These are phyloP conservation scores for Saccharomyces uvarum DNA, from an alignment of 1,139 yeast genomes.

Conservation along the genomic window DNA sequence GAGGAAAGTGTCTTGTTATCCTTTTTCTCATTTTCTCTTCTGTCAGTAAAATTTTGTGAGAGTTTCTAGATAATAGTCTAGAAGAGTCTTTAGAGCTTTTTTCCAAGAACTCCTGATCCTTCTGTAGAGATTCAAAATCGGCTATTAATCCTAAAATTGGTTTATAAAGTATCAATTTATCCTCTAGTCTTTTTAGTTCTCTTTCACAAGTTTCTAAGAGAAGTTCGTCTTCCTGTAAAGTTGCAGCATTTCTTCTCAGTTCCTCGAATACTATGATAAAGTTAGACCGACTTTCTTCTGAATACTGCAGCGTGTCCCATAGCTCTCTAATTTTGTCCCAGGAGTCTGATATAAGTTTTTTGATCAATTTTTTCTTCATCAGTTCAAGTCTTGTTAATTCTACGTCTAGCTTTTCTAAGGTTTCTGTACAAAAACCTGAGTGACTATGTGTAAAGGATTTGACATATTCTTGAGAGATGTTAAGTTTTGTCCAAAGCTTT, in stretches of 20 bases:
- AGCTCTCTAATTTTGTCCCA: slow-evolving; percentile 48
- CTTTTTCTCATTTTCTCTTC: slow-evolving; percentile 74
- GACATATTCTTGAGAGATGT: slow-evolving; percentile 36
- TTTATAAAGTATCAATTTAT: slow-evolving; percentile 44
- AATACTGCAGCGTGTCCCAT: slow-evolving; percentile 59
- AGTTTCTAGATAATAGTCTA: slow-evolving; percentile 64
- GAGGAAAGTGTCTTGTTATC: slow-evolving; percentile 60
- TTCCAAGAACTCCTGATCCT: slow-evolving; percentile 56
- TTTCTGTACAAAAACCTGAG: slow-evolving; percentile 24
- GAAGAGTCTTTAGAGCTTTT: slow-evolving; percentile 76
- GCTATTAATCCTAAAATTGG: slow-evolving; percentile 50
- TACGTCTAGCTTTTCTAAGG: slow-evolving; percentile 32
- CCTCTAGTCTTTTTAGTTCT: slow-evolving; percentile 48
- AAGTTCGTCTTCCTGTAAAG: slow-evolving; percentile 42
- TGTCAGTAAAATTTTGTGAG: slow-evolving; percentile 67
- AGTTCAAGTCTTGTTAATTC: slow-evolving; percentile 54
- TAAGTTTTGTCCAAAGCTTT: slow-evolving; percentile 45
- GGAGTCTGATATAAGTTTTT: slow-evolving; percentile 57
- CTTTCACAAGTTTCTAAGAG: slow-evolving; percentile 52
- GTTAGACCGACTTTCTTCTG: slow-evolving; percentile 39
- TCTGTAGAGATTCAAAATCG: slow-evolving; percentile 47
- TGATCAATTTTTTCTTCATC: slow-evolving; percentile 57
- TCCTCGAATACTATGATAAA: slow-evolving; percentile 32
- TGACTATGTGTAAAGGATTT: slow-evolving; percentile 37
- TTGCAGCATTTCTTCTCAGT: slow-evolving; percentile 30